phyloP scores from a whole-genome alignment of 192 early-diverging fungal genomes.

The Chytriomyces confervae region DNA sequence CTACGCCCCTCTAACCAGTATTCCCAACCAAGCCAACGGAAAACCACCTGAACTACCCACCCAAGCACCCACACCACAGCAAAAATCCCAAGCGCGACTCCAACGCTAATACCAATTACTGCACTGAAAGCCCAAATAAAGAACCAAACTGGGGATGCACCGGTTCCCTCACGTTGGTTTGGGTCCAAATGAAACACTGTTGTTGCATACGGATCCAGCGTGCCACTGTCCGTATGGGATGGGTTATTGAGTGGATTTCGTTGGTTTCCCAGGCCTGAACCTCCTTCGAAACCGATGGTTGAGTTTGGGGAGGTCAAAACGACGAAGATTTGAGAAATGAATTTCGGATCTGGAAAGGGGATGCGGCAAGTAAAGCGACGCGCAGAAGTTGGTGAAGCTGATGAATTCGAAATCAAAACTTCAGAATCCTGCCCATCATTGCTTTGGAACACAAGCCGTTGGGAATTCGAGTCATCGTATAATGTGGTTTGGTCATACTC shows the following conservation, averaged over 20 bases:
- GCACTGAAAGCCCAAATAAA: constrained; percentile 32
- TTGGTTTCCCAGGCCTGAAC: constrained; percentile 10
- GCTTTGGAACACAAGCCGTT: no score
- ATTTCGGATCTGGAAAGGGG: constrained; percentile 1
- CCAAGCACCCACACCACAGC: background rate
- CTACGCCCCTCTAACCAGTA: background rate
- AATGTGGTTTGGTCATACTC: no score
- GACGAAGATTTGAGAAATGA: background rate
- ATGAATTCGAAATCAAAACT: no score
- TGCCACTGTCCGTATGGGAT: constrained; percentile 8
- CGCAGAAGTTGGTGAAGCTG: no score
- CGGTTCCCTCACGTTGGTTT: background rate
- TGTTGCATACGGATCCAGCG: background rate
- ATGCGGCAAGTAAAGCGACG: constrained; percentile 7
- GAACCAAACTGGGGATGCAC: background rate
- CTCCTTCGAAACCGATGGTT: background rate
- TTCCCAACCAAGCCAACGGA: constrained; percentile 3
- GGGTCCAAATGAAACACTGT: background rate
- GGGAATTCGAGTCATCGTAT: no score
- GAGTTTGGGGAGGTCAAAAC: constrained; percentile 5
- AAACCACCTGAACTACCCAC: background rate
- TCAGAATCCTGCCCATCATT: no score
- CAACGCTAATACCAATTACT: constrained; percentile 11
- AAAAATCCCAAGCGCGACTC: constrained; percentile 12
- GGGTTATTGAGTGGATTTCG: background rate